These are phyloP conservation scores for Auriculariales sp. DNA, from an alignment of 768 basidiomycete genomes.

Conservation along the genomic window DNA sequence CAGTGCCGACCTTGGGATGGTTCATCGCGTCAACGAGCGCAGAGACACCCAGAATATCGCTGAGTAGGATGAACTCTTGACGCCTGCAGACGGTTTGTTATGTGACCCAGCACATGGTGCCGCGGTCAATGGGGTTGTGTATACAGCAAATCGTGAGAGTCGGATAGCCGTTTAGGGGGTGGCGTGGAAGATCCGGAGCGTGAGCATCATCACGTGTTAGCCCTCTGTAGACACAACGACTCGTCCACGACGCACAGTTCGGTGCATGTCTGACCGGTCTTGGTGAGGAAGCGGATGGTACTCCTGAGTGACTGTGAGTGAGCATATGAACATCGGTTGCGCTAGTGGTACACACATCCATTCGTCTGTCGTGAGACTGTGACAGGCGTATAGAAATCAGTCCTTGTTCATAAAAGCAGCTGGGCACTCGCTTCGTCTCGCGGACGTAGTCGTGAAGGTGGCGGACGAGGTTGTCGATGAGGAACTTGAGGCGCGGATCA, in stretches of 20 bases:
- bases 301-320: too few species aligned
- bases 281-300: slow-evolving; percentile 65
- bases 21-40: slow-evolving; percentile 64
- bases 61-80: slow-evolving; percentile 73
- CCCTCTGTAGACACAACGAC: too few species aligned
- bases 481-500: slow-evolving; percentile 28
- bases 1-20: slow-evolving; percentile 43
- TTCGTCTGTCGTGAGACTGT: slow-evolving; percentile 62
- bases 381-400: not conserved
- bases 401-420: not conserved
- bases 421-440: slow-evolving; percentile 40
- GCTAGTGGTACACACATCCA: slow-evolving; percentile 35
- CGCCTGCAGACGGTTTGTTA: slow-evolving; percentile 9
- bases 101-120: too few species aligned
- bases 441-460: slow-evolving; percentile 64
- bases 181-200: too few species aligned
- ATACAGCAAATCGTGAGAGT: too few species aligned
- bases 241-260: slow-evolving; percentile 25
- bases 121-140: too few species aligned
- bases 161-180: too few species aligned
- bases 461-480: slow-evolving; percentile 36
- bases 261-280: slow-evolving; percentile 57
- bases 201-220: too few species aligned
- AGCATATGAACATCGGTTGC: too few species aligned
- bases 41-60: slow-evolving; percentile 67